Evolutionary conservation across 371 early-diverging fungal species (phyloP).

Genomic region (Ordospora colligata): DNA sequence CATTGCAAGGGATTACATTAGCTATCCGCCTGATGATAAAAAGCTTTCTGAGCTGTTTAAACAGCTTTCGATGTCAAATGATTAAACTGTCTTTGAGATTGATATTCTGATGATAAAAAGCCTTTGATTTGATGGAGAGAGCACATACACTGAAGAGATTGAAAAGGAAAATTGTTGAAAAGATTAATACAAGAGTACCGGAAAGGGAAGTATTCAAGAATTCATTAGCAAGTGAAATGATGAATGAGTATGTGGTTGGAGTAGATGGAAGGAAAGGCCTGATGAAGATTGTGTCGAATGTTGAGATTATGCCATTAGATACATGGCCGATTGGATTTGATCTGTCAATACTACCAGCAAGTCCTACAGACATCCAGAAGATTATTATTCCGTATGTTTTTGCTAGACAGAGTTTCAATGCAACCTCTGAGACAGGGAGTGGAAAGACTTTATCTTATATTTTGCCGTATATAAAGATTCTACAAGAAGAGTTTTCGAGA

Average conservation of each 20-base stretch:
- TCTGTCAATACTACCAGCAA: neutral
- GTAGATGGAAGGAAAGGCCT: neutral
- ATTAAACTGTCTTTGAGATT: neutral
- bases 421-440: slow-evolving; percentile 49
- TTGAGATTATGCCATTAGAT: too few relatives aligned
- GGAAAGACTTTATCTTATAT: slow-evolving; percentile 57
- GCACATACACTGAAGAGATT: neutral
- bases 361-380: slow-evolving; percentile 39
- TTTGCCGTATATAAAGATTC: slow-evolving; percentile 72
- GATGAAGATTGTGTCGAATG: neutral
- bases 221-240: too few relatives aligned
- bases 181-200: neutral
- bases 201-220: too few relatives aligned
- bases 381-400: slow-evolving; percentile 41
- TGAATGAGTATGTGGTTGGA: too few relatives aligned
- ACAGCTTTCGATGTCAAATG: slow-evolving; percentile 7
- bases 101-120: neutral
- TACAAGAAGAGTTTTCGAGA: slow-evolving; percentile 77
- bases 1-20: slow-evolving; percentile 49
- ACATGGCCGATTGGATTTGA: neutral
- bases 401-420: slow-evolving; percentile 43
- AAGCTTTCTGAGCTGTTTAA: neutral
- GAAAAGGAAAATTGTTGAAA: neutral
- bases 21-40: slow-evolving; percentile 35
- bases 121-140: neutral